Base-by-base conservation (phyloP, 345 rosid genomes). In the Citrus medica region DNA sequence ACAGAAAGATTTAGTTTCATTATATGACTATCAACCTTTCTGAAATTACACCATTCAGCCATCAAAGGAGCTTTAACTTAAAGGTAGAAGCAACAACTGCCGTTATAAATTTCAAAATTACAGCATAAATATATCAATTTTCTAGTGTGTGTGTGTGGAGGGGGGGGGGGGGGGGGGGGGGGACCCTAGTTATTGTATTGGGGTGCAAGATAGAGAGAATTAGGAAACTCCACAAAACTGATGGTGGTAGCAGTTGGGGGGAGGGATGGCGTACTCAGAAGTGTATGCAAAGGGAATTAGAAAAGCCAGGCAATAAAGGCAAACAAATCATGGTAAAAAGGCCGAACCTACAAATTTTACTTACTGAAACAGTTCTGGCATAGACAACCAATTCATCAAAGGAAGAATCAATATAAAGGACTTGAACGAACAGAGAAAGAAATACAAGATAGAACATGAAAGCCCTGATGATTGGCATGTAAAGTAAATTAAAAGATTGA, bases 1-100 rank as follows among this genome's bases (percentile, higher is more conserved):
- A 79, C 56, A 61, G 67, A 80, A 80, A 74, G 27, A 74, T 73
- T 37, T 37, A 77, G n/a, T 73, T 75, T 42, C 58, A 59, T 73
- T 55, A 81, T 30, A 38, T 19, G 79, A 64, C 35, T 4, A 63
- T 60, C 10, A 24, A 67, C 53, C 59, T 67, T 67, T 42, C 46
- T 75, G 67, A 81, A 53, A 55, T 42, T 42, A 28, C 72, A 61
- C 21, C 38, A 79, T 61, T 67, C 32, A 58, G 27, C 33, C 53
- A 68, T 58, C 70, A 56, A 24, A 33, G 68, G 10, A 37, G 63
- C 40, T 69, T 19, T 59, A 71, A 48, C 7, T 24, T n/a, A 48
- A 28, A 74, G 75, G 79, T 55, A 24, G 83, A 74, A 76, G 74
- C 71, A 72, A 53, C 40, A 75, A 53, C 16, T 19, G 25, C n/a